These are phyloP conservation scores for Pleurotus djamor DNA, from an alignment of 768 basidiomycete species.

Conservation along the genomic window DNA sequence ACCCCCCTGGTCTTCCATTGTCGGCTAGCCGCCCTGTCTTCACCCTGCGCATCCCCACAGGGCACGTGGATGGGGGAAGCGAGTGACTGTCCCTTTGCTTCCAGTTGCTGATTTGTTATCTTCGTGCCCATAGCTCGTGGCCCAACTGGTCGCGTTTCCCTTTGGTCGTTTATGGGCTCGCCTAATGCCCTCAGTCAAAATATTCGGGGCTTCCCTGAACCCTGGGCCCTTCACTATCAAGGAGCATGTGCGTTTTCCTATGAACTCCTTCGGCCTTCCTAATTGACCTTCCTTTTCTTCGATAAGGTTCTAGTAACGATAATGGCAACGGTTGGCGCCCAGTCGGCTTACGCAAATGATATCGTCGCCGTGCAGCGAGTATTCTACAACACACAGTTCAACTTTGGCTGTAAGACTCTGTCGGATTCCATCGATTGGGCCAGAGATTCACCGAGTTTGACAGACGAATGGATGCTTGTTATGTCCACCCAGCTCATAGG, in stretches of 20 bases:
- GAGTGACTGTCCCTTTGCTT: background rate
- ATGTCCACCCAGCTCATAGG: constrained; percentile 75
- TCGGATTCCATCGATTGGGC: background rate
- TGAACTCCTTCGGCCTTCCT: constrained; percentile 10
- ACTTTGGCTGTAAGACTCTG: constrained; percentile 38
- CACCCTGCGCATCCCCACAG: constrained; percentile 8
- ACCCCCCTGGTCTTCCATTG: constrained; percentile 10
- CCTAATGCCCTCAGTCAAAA: constrained; percentile 44
- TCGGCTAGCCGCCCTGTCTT: background rate
- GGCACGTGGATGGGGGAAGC: background rate
- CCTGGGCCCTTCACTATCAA: constrained; percentile 79
- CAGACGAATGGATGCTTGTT: constrained; percentile 60
- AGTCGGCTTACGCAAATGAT: constrained; percentile 64
- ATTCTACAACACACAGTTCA: constrained; percentile 58
- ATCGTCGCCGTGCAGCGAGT: constrained; percentile 73
- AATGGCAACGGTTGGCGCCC: constrained; percentile 57
- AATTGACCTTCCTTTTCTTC: background rate
- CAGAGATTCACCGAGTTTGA: background rate
- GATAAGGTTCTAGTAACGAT: constrained; percentile 61
- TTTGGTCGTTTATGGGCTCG: constrained; percentile 67
- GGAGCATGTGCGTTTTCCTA: constrained; percentile 39
- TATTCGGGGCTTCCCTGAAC: constrained; percentile 65
- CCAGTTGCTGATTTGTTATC: constrained; percentile 13
- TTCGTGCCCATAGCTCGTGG: constrained; percentile 45
- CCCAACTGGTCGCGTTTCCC: constrained; percentile 70